Evolutionary conservation across 148 eudicot genomes (phyloP).

Genomic region (Vaccinium darrowii): DNA sequence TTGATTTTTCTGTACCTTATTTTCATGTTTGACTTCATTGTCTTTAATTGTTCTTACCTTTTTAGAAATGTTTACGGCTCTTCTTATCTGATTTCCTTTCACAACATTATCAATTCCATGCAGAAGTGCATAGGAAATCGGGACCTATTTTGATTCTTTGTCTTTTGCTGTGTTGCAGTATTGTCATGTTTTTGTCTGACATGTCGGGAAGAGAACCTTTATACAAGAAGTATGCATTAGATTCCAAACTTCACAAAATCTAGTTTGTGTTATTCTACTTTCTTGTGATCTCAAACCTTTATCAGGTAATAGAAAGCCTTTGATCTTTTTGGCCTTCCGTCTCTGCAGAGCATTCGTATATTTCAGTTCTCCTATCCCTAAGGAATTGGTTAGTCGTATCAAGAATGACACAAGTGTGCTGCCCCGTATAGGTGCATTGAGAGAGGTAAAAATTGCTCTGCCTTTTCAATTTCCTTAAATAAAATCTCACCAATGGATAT

Average conservation of each 20-base stretch:
- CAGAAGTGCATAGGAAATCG: neutral
- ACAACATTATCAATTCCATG: neutral
- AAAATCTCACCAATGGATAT: neutral
- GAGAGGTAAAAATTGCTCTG: slow-evolving; percentile 59
- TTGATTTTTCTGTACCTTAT: neutral
- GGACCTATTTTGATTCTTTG: slow-evolving; percentile 4
- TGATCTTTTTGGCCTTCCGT: slow-evolving; percentile 16
- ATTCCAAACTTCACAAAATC: neutral
- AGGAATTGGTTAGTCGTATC: slow-evolving; percentile 68
- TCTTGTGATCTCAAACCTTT: neutral
- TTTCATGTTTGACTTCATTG: slow-evolving; percentile 6
- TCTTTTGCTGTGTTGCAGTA: slow-evolving; percentile 51
- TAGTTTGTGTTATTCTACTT: neutral
- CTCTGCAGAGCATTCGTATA: slow-evolving; percentile 80
- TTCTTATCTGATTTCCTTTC: neutral
- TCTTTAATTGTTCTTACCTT: neutral
- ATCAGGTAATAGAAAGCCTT: slow-evolving; percentile 11
- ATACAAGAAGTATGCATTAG: slow-evolving; percentile 71
- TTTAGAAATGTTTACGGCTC: neutral
- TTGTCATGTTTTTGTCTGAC: slow-evolving; percentile 96
- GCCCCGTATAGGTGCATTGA: slow-evolving; percentile 93
- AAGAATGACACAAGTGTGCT: slow-evolving; percentile 87
- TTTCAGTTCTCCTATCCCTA: slow-evolving; percentile 83
- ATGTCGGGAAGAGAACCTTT: slow-evolving; percentile 99
- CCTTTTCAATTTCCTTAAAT: slow-evolving; percentile 2